Conservation (phyloP, 306 rosid genomes). For the Medicago truncatula region MtrunA17r5.0-ANR NC_053042.1:43127501-43128000, state of each 20-base stretch:
- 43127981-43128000: no score
- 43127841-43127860: no score
- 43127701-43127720: slow-evolving; percentile 35
- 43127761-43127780: background rate
- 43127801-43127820: slow-evolving; percentile 20
- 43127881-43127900: slow-evolving; percentile 38
- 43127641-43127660: slow-evolving; percentile 53
- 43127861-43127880: slow-evolving; percentile 32
- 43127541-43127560: slow-evolving; percentile 44
- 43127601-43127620: slow-evolving; percentile 47
- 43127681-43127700: slow-evolving; percentile 36
- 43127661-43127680: slow-evolving; percentile 48
- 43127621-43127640: slow-evolving; percentile 31
- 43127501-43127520: slow-evolving; percentile 41
- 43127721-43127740: background rate
- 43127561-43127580: slow-evolving; percentile 51
- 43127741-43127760: slow-evolving; percentile 1
- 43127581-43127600: slow-evolving; percentile 62
- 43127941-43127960: no score
- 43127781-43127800: slow-evolving; percentile 31
- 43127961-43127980: no score
- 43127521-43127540: slow-evolving; percentile 37
- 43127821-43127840: slow-evolving; percentile 30
- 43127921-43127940: no score
- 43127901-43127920: slow-evolving; percentile 1